Evolutionary conservation across 2,329 filamentous ascomycete species (phyloP).

Genomic region (Macrophomina tecta): DNA sequence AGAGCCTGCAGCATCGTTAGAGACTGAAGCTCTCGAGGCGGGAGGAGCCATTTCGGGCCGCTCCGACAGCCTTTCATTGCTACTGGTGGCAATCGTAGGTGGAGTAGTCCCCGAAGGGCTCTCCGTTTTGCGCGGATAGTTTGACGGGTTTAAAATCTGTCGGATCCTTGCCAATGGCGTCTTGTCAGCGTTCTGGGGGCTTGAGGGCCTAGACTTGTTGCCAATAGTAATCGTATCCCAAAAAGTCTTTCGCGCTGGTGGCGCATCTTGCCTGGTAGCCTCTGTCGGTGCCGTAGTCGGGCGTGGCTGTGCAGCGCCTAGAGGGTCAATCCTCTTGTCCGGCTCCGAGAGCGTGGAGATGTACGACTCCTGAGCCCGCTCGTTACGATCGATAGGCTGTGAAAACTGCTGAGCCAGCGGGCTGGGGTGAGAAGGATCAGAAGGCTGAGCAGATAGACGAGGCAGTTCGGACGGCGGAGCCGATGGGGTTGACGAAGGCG

Average conservation of each 20-base stretch:
- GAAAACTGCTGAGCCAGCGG: constrained; percentile 3
- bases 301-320: neutral
- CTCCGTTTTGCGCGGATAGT: constrained; percentile 7
- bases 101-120: constrained; percentile 16
- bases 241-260: constrained; percentile 16
- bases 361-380: constrained; percentile 20
- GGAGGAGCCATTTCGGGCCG: constrained; percentile 28
- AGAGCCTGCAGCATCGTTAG: constrained; percentile 20
- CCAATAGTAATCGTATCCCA: constrained; percentile 25
- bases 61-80: constrained; percentile 19
- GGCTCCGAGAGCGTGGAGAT: constrained; percentile 15
- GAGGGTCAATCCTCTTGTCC: neutral
- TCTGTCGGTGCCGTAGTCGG: constrained; percentile 17
- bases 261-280: constrained; percentile 5
- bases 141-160: constrained; percentile 28
- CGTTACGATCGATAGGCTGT: constrained; percentile 22
- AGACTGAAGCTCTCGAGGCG: constrained; percentile 20
- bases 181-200: constrained; percentile 21
- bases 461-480: constrained; percentile 9
- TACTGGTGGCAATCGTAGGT: constrained; percentile 3
- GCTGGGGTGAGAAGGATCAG: neutral
- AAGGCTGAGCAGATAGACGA: constrained; percentile 15
- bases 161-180: constrained; percentile 27
- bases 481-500: constrained; percentile 14
- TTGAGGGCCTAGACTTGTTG: constrained; percentile 22